Conservation (phyloP, 2,329 filamentous ascomycete genomes). For the Cladophialophora chaetospira region DNA sequence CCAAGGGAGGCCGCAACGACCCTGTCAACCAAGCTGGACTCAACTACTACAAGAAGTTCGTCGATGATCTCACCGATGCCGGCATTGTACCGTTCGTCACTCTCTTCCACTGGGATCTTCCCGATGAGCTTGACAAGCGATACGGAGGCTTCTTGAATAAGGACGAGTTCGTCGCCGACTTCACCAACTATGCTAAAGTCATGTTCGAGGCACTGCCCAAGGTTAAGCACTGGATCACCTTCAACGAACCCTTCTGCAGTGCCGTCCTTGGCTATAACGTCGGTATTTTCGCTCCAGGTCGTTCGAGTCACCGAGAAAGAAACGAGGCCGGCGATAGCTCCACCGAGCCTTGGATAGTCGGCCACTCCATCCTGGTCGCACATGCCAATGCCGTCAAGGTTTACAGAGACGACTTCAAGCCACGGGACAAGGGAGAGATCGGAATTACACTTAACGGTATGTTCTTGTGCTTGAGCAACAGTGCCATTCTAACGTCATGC, state of each 20-base stretch:
- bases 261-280: constrained; percentile 77
- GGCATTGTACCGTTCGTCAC: constrained; percentile 81
- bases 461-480: constrained; percentile 19
- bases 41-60: constrained; percentile 75
- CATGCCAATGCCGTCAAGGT: constrained; percentile 79
- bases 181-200: constrained; percentile 73
- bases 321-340: constrained; percentile 71
- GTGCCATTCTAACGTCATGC: not conserved
- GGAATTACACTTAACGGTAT: constrained; percentile 82
- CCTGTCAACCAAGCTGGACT: constrained; percentile 77
- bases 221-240: constrained; percentile 87
- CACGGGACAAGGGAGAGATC: constrained; percentile 71
- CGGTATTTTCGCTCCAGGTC: constrained; percentile 80
- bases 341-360: constrained; percentile 79
- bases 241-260: constrained; percentile 88
- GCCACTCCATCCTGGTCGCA: constrained; percentile 77
- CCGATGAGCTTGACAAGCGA: constrained; percentile 73
- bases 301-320: constrained; percentile 72
- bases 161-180: constrained; percentile 80
- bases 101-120: constrained; percentile 86
- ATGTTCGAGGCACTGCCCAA: constrained; percentile 73
- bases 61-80: constrained; percentile 73
- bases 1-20: constrained; percentile 79
- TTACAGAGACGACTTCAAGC: constrained; percentile 81
- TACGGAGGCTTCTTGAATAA: constrained; percentile 82